Evolutionary conservation across 2,329 filamentous ascomycete genomes (phyloP).

Genomic region (Pseudogymnoascus sp.): DNA sequence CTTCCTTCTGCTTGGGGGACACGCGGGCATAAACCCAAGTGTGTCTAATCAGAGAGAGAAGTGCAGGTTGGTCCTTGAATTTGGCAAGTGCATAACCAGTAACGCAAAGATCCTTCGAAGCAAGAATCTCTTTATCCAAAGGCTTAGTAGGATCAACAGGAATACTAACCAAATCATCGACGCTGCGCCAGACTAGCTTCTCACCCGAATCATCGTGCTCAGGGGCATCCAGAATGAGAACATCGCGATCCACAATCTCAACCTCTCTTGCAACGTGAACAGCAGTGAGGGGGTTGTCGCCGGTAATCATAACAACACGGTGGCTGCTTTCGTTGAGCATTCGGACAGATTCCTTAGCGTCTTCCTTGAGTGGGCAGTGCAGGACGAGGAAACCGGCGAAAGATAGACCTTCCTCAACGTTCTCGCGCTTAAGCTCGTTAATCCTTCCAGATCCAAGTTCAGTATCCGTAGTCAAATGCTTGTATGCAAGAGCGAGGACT

Average conservation of each 20-base stretch:
- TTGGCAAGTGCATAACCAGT: slow-evolving; percentile 90
- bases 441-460: slow-evolving; percentile 79
- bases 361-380: slow-evolving; percentile 92
- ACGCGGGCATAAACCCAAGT: slow-evolving; percentile 98
- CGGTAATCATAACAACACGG: slow-evolving; percentile 97
- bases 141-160: slow-evolving; percentile 75
- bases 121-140: slow-evolving; percentile 71
- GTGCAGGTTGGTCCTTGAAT: slow-evolving; percentile 72
- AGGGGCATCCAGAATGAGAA: slow-evolving; percentile 88
- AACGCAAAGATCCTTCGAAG: slow-evolving; percentile 84
- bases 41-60: slow-evolving; percentile 71
- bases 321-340: slow-evolving; percentile 99
- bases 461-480: slow-evolving; percentile 71
- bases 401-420: slow-evolving; percentile 71
- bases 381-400: slow-evolving; percentile 96
- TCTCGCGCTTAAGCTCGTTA: slow-evolving; percentile 89
- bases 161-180: slow-evolving; percentile 82
- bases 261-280: slow-evolving; percentile 92
- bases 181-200: slow-evolving; percentile 84
- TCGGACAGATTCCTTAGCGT: slow-evolving; percentile 84
- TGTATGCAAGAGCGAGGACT: slow-evolving; percentile 88
- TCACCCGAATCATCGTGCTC: slow-evolving; percentile 77
- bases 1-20: slow-evolving; percentile 97
- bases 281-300: slow-evolving; percentile 93
- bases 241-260: slow-evolving; percentile 93